Evolutionary conservation across 2,329 filamentous ascomycete genomes (phyloP), one percentile per base, ranked within the genome.

Genomic region (Aureobasidium sp.): DNA sequence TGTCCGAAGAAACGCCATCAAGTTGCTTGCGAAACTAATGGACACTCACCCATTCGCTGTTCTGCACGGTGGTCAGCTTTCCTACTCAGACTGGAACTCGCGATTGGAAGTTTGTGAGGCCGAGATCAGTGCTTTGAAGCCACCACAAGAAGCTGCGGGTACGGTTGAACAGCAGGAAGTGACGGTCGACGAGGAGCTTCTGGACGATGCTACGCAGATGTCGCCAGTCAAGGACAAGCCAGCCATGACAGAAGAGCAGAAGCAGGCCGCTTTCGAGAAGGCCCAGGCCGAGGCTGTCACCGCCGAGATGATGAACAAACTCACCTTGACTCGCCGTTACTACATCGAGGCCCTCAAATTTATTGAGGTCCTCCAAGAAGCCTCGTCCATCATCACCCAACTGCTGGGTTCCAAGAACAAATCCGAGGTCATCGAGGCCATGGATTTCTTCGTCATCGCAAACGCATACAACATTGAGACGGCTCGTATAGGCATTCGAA

Each of bases 371-470:
- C 80, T 99, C 26, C 90, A 97, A 67, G 85, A 88, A 12, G 90
- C 90, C 26, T 95, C 91, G 1, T 82, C 83, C 9, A 86, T 86
- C 2, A 87, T 97, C 37, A 91, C 88, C 65, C 93, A 97, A 74
- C 82, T 99, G 20, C 82, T 99, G 3, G 90, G 91, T 6, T 95
- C 94, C 34, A 90, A 90, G 71, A 99, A 99, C 80, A 99, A 99
- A 81, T 96, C 90, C 69, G 94, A 99, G 74, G 90, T 97, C 29
- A 96, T 99, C 65, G 95, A 99, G 74, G 94, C 95, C 17, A 99
- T 99, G 86, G 94, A 99, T 73, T 99, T 95, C 76, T 96, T 99
- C 68, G 91, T 95, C 68, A 86, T 96, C 48, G 88, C 94, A 48
- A 92, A 99, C 73, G 93, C 92, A 6, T 97, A 97, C 81, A 94